Base-by-base conservation (phyloP, 305 asterid genomes). In the Solanum hybrid region DNA sequence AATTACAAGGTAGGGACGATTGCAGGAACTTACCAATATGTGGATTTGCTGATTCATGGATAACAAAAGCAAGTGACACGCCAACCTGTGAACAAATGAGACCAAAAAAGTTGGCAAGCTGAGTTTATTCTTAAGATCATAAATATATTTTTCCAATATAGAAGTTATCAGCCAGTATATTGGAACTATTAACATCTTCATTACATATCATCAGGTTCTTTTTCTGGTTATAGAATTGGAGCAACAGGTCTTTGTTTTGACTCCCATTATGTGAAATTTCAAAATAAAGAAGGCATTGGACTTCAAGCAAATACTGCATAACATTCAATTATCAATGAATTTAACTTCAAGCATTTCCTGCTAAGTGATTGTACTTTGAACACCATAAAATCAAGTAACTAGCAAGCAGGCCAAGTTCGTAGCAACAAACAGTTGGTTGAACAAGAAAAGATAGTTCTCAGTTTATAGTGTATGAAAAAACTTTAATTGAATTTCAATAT, bases 31-130 rank as follows among this genome's bases (percentile, higher is more conserved):
- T 89, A 97, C 99, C 99, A 75, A 97, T 93, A 92, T 97, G 99
- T 51, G 99, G 99, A 91, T 97, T 97, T 87, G 99, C 99, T 86
- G 99, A 97, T 96, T 97, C 99, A 82, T 97, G 99, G 91, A 97
- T 96, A 91, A 97, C 99, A 94, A 97, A 97, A 93, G 99, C 99
- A 93, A 97, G 98, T 33, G 99, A 97, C 90, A 92, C 96, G 81
- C 99, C 99, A 91, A 97, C 99, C 99, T 97, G 87, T 81, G 89
- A 29, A 89, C 71, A 92, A 86, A 37, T 33, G 22, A 83, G 80
- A 90, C 89, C 89, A 89, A 71, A 73, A 40, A 85, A 42, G 40
- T 46, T 33, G 24, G 86, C 83, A 88, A 42, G 9, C 79, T 78
- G 11, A 22, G 51, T 33, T 77, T 18, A 88, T 69, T 28, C 84